These are phyloP conservation scores for Astraeus odoratus DNA, from an alignment of 768 basidiomycete genomes.

Conservation along the genomic window DNA sequence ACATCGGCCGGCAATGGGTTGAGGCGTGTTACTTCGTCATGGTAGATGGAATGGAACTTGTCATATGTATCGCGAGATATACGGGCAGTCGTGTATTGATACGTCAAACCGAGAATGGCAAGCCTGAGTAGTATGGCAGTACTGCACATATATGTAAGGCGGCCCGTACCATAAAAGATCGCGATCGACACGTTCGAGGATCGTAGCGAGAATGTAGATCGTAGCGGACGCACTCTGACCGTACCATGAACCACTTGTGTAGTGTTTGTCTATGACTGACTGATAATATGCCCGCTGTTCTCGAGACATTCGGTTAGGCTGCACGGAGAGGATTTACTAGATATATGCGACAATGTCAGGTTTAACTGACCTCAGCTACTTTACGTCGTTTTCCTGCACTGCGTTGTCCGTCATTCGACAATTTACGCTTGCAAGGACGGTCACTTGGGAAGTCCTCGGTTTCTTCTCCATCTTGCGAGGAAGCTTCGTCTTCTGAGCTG, in stretches of 20 bases:
- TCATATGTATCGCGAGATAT: slow-evolving; percentile 88
- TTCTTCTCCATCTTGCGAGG: slow-evolving; percentile 36
- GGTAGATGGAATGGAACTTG: slow-evolving; percentile 66
- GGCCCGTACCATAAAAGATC: slow-evolving; percentile 78
- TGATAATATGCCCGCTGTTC: slow-evolving; percentile 64
- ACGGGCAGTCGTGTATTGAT: slow-evolving; percentile 82
- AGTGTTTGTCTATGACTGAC: slow-evolving; percentile 71
- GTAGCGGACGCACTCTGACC: slow-evolving; percentile 87
- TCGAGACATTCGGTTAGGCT: slow-evolving; percentile 53
- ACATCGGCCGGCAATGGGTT: slow-evolving; percentile 53
- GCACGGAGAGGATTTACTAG: slow-evolving; percentile 23
- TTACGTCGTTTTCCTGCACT: slow-evolving; percentile 52
- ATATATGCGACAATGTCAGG: background rate
- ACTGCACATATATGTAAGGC: background rate
- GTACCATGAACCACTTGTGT: slow-evolving; percentile 75
- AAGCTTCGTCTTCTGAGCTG: slow-evolving; percentile 37
- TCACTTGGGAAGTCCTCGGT: slow-evolving; percentile 32
- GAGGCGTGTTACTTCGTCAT: slow-evolving; percentile 89
- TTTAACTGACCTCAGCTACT: slow-evolving; percentile 38
- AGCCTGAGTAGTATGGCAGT: slow-evolving; percentile 46
- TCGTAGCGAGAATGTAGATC: slow-evolving; percentile 83
- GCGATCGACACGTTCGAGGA: slow-evolving; percentile 88
- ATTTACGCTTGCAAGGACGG: slow-evolving; percentile 44
- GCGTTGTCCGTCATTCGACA: slow-evolving; percentile 31
- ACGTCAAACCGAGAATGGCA: slow-evolving; percentile 88